Evolutionary conservation across 176 grass and related monocot genomes (phyloP), one percentile per base, ranked within the genome.

Genomic region (Secale cereale): DNA sequence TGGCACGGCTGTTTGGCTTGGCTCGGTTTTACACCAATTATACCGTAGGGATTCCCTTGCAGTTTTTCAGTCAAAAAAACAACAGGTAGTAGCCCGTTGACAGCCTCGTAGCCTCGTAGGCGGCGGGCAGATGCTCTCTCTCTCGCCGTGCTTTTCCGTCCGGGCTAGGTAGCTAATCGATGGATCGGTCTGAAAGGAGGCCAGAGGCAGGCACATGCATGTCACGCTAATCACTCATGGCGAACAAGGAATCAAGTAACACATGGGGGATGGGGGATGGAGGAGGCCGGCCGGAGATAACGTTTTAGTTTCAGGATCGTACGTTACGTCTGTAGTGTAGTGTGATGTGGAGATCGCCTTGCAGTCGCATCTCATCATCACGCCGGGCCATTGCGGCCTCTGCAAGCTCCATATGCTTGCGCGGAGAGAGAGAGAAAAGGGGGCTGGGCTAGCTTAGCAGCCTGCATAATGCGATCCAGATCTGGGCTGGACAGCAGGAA

Each of bases 211-310:
- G 48, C 78, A 89, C 78, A 82, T 89, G 88, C 62, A 9, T 5
- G 78, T 8, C 83, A 85, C 78, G 83, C 88, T 70, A 43, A 78
- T 89, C 78, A 64, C 83, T 86, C 88, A 77, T 85, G 71, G 4
- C 45, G 15, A 8, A 50, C 15, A 30, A 7, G 5, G 54, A 36
- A 11, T 2, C 6, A 54, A n/a, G n/a, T n/a, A n/a, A 78, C 54
- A 73, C n/a, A 72, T 73, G 40, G 27, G 12, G 9, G 32, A 11
- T 37, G 36, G 36, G 7, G 36, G 48, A 52, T 2, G 48, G 3
- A 16, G 32, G 7, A 70, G 71, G 14, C 6, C 17, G 71, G 14
- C 6, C 17, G 43, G 46, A 65, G 79, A 83, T 74, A 74, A 78
- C 79, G 74, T 88, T 88, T 85, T 86, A 45, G 57, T 19, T 19